Base-by-base conservation (phyloP, 2,329 filamentous ascomycete genomes). In the Botrytis galanthina region DNA sequence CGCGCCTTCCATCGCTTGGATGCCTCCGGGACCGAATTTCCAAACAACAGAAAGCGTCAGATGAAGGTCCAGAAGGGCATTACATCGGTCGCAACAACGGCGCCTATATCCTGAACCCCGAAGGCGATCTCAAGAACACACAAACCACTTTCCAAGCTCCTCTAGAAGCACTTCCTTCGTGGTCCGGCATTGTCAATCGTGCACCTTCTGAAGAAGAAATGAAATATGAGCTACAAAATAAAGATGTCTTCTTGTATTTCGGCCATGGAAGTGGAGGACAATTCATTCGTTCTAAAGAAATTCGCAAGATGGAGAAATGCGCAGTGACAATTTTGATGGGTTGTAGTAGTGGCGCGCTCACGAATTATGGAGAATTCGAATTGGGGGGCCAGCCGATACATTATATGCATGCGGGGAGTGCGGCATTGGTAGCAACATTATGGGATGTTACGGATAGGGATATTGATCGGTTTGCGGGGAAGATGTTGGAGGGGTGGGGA, bases 371-470 rank as follows among this genome's bases (percentile, higher is more conserved):
- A 68, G 92, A 94, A 75, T 97, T 97, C 79, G 95, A 98, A 82
- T 91, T 92, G n/a, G 92, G 93, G 78, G 95, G 96, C 1, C 94
- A 95, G 73, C 93, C 96, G 37, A 90, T 95, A 84, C 94, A 95
- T 78, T 98, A 98, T 83, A 90, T 99, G 83, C 90, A 95, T 77
- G 95, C 94, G 0, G 95, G 94, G 1, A 90, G 88, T 78, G 94
- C 94, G 5, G 94, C 95, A 0, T 89, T 98, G 16, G 90, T 98
- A 3, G 96, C 94, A 63, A 98, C 95, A 26, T 86, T 99, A 54
- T 99, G 96, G 96, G 96, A 99, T 82, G 96, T 99, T 68, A 99
- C 96, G 16, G 96, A 99, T 81, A 93, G 93, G 79, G 96, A 99
- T 82, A 97, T 98, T 81, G 97, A 99, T 84, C 92, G 95, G 29